Conservation (phyloP, 768 basidiomycete species). For the Boletus pseudo-olivaceus region DNA sequence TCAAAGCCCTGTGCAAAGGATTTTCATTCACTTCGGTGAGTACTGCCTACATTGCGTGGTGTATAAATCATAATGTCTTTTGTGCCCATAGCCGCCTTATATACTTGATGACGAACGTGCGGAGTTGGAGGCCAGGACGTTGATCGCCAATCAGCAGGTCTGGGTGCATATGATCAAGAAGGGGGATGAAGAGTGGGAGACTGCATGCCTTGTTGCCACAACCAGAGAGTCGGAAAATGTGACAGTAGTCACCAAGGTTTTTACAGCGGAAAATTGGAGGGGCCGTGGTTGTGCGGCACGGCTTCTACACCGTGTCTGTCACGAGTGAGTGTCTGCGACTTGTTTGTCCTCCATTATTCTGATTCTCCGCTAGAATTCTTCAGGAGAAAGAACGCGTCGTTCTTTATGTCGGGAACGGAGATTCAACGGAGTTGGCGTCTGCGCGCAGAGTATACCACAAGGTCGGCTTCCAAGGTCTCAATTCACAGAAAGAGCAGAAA, state of each 20-base stretch:
- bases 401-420: constrained; percentile 65
- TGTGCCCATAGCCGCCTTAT: constrained; percentile 51
- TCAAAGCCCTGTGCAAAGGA: constrained; percentile 47
- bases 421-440: constrained; percentile 36
- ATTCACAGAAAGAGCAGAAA: constrained; percentile 16
- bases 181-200: constrained; percentile 28
- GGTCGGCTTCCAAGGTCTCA: constrained; percentile 64
- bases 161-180: constrained; percentile 59
- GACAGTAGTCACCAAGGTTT: constrained; percentile 71
- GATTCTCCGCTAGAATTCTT: constrained; percentile 30
- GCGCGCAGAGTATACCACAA: constrained; percentile 55
- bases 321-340: constrained; percentile 39
- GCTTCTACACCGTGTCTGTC: constrained; percentile 56
- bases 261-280: constrained; percentile 53
- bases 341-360: neutral
- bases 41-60: neutral
- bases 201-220: constrained; percentile 66
- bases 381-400: constrained; percentile 47
- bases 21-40: constrained; percentile 63
- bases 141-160: constrained; percentile 46
- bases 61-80: neutral
- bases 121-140: constrained; percentile 43
- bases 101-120: constrained; percentile 41
- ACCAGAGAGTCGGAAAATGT: constrained; percentile 57
- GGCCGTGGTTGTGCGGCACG: constrained; percentile 56